These are phyloP conservation scores for Tuber indicum DNA, from an alignment of 495 filamentous ascomycete genomes.

Conservation along the genomic window DNA sequence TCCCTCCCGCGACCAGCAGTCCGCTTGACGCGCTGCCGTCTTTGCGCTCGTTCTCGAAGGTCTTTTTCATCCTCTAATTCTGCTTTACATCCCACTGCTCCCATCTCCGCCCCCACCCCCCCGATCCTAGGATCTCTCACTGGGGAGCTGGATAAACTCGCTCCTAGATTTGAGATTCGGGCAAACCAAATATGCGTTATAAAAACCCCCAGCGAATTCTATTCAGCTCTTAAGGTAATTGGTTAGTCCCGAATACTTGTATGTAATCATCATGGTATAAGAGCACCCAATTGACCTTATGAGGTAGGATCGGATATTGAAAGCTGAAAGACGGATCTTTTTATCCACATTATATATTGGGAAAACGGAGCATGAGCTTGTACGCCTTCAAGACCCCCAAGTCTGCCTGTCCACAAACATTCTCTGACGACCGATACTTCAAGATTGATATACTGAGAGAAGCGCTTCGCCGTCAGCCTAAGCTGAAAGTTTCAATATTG, in stretches of 20 bases:
- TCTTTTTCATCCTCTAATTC: slow-evolving; percentile 46
- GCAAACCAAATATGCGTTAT: slow-evolving; percentile 76
- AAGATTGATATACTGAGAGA: slow-evolving; percentile 70
- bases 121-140: slow-evolving; percentile 61
- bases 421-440: slow-evolving; percentile 21
- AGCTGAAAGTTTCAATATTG: slow-evolving; percentile 82
- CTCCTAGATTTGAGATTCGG: slow-evolving; percentile 77
- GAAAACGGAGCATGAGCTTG: slow-evolving; percentile 83
- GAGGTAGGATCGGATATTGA: slow-evolving; percentile 65
- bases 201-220: slow-evolving; percentile 74
- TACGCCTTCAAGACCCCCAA: slow-evolving; percentile 41
- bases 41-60: slow-evolving; percentile 21
- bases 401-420: neutral
- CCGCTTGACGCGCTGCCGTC: slow-evolving; percentile 4
- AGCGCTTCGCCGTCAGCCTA: slow-evolving; percentile 64
- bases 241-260: slow-evolving; percentile 13
- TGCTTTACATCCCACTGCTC: slow-evolving; percentile 31
- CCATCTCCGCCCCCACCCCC: slow-evolving; percentile 40
- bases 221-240: slow-evolving; percentile 73
- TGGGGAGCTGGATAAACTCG: slow-evolving; percentile 76
- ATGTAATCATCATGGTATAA: neutral
- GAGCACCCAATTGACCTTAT: slow-evolving; percentile 8
- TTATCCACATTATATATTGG: slow-evolving; percentile 94
- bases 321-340: slow-evolving; percentile 73
- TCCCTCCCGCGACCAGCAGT: slow-evolving; percentile 25